Base-by-base conservation (phyloP, 1,139 yeast genomes). In the Nematodospora anomalae region DNA sequence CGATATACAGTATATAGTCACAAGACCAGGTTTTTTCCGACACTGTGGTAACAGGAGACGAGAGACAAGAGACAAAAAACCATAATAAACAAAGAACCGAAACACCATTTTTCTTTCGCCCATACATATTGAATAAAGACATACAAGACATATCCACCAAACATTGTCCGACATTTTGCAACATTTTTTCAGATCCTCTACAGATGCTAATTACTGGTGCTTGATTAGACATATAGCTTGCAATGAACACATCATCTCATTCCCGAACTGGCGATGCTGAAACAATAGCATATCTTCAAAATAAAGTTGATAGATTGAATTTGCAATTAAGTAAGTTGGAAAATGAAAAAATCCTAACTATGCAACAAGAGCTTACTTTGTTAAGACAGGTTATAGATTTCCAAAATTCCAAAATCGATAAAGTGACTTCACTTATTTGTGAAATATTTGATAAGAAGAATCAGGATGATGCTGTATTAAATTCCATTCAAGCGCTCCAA, bases 341-440 rank as follows among this genome's bases (percentile, higher is more conserved):
- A 35, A 42, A 42, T 26, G 63, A 57, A 30, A 58, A 56, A 42
- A 42, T 60, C 3, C 44, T 47, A 13, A 37, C 57, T 7, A 47
- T 64, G 12, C 52, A 50, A 36, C 64, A 63, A 36, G 73, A 68
- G 37, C 49, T 68, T 23, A 55, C 58, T 16, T 64, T 62, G 43
- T 51, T 70, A 28, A 60, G 70, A 34, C 69, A 62, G 32, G 51
- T 67, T 15, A 52, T 68, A 28, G 71, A 65, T 14, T 64, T 57
- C 46, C 74, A 69, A 44, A 61, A 59, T 47, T 52, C 51, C 42
- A 66, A 66, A 46, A 58, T 70, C 35, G 74, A 69, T 35, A 67
- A 67, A 49, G 53, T 69, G 41, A 57, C 70, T 22, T 46, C 51
- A 26, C 49, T 66, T 36, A 53, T 67, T 29, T 46, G 57, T 21